A percentile compares a stretch with the other conserved stretches of the same genome.
Evolutionary conservation across 768 basidiomycete genomes (phyloP).

Genomic region (Agaricus subrufescens): DNA sequence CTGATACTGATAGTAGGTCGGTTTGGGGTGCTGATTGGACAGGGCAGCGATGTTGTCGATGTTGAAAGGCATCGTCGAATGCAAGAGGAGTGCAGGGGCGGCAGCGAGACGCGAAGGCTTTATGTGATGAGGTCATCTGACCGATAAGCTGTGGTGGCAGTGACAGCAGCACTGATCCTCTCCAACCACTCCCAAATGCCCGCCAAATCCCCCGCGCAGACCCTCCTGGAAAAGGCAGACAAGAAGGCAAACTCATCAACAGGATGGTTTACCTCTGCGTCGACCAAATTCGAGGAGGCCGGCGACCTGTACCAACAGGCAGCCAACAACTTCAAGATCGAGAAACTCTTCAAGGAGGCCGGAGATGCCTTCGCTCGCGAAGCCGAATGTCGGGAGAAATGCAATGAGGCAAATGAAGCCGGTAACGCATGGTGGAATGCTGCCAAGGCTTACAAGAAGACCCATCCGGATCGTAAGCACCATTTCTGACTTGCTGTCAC

Average conservation of each 20-base stretch:
- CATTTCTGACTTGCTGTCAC: neutral
- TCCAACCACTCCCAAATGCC: constrained; percentile 41
- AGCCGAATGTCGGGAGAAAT: constrained; percentile 89
- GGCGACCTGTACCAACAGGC: constrained; percentile 95
- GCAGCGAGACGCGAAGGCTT: neutral
- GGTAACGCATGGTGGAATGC: constrained; percentile 99
- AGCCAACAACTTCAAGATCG: constrained; percentile 89
- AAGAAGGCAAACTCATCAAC: constrained; percentile 84
- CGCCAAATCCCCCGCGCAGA: constrained; percentile 73
- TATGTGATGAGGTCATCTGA: constrained; percentile 16
- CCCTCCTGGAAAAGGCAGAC: constrained; percentile 80
- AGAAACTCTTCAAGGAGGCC: constrained; percentile 87
- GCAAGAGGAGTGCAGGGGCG: neutral
- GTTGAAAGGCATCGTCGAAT: constrained; percentile 15
- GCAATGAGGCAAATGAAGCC: constrained; percentile 89
- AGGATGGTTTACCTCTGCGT: constrained; percentile 85
- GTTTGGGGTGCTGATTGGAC: constrained; percentile 67
- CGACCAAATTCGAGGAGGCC: constrained; percentile 89
- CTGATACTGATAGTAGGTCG: constrained; percentile 61
- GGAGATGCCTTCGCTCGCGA: constrained; percentile 92
- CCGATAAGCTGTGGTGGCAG: constrained; percentile 9
- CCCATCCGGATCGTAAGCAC: constrained; percentile 74
- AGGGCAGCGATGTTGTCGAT: constrained; percentile 42
- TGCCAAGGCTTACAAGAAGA: constrained; percentile 92
- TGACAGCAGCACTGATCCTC: constrained; percentile 12